phyloP scores from a whole-genome alignment of 805 yeast genomes.

The Priceomyces castillae region DNA sequence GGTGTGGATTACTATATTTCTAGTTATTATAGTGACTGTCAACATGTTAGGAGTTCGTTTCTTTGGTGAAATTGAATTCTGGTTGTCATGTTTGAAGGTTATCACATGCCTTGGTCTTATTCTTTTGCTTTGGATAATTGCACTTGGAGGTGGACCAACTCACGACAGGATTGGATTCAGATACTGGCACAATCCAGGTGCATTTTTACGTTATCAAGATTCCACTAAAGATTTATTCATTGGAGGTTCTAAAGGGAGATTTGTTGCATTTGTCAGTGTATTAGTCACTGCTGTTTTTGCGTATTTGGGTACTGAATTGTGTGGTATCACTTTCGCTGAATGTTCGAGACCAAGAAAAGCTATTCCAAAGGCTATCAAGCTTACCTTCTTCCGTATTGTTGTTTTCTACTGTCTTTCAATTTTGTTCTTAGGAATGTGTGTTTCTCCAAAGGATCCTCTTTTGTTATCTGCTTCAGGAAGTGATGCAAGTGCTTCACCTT shows the following conservation, averaged over 20 bases:
- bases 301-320: constrained; percentile 65
- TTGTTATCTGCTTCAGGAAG: constrained; percentile 51
- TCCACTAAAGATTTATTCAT: constrained; percentile 30
- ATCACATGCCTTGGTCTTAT: constrained; percentile 66
- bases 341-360: constrained; percentile 61
- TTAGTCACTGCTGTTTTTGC: constrained; percentile 68
- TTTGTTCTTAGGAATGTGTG: constrained; percentile 65
- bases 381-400: constrained; percentile 67
- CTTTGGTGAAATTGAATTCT: constrained; percentile 58
- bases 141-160: constrained; percentile 76
- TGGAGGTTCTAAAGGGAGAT: constrained; percentile 49
- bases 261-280: constrained; percentile 60
- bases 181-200: constrained; percentile 70
- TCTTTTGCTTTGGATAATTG: constrained; percentile 57
- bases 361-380: constrained; percentile 68
- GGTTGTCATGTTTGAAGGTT: constrained; percentile 65
- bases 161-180: constrained; percentile 73
- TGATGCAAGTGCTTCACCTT: constrained; percentile 76
- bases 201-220: constrained; percentile 51
- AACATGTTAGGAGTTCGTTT: constrained; percentile 50
- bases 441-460: constrained; percentile 53
- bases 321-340: constrained; percentile 75
- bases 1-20: constrained; percentile 52
- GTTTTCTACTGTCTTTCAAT: constrained; percentile 62
- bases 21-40: constrained; percentile 39